Evolutionary conservation across 805 yeast genomes (phyloP).

Genomic region (Spathaspora arborariae): DNA sequence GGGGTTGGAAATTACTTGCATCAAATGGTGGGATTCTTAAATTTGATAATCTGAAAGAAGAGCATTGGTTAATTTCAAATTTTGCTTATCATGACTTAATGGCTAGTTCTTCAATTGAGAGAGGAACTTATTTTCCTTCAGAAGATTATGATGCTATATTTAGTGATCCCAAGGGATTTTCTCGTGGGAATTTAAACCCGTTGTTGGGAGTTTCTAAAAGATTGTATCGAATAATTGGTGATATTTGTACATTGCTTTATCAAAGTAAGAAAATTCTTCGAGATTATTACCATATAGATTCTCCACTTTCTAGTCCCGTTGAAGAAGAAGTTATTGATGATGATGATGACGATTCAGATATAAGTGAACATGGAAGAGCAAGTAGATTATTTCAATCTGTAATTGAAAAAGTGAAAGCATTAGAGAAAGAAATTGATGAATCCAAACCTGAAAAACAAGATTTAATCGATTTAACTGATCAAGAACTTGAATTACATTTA

Average conservation of each 20-base stretch:
- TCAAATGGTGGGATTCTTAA: slow-evolving; percentile 61
- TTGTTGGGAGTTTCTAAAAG: slow-evolving; percentile 70
- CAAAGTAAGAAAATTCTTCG: slow-evolving; percentile 37
- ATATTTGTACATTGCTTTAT: slow-evolving; percentile 58
- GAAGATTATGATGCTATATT: slow-evolving; percentile 56
- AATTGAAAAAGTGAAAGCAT: slow-evolving; percentile 25
- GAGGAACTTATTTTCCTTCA: slow-evolving; percentile 64
- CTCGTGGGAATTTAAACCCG: slow-evolving; percentile 55
- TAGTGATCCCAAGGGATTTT: slow-evolving; percentile 26
- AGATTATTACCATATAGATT: slow-evolving; percentile 8
- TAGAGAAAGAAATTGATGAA: slow-evolving; percentile 48
- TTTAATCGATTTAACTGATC: slow-evolving; percentile 33
- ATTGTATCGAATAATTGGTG: slow-evolving; percentile 63
- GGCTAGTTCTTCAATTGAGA: slow-evolving; percentile 54
- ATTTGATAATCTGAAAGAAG: slow-evolving; percentile 50
- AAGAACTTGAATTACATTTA: slow-evolving; percentile 61
- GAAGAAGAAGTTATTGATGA: slow-evolving; percentile 10
- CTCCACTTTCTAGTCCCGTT: neutral
- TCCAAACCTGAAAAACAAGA: slow-evolving; percentile 53
- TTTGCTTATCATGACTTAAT: slow-evolving; percentile 80
- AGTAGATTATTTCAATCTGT: slow-evolving; percentile 22
- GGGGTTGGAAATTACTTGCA: slow-evolving; percentile 62
- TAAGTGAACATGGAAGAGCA: slow-evolving; percentile 20
- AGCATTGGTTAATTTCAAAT: slow-evolving; percentile 70
- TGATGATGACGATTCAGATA: slow-evolving; percentile 17